Evolutionary conservation across 208 protist genomes (phyloP), one percentile per base, ranked within the genome.

Genomic region (Acanthamoeba quina): DNA sequence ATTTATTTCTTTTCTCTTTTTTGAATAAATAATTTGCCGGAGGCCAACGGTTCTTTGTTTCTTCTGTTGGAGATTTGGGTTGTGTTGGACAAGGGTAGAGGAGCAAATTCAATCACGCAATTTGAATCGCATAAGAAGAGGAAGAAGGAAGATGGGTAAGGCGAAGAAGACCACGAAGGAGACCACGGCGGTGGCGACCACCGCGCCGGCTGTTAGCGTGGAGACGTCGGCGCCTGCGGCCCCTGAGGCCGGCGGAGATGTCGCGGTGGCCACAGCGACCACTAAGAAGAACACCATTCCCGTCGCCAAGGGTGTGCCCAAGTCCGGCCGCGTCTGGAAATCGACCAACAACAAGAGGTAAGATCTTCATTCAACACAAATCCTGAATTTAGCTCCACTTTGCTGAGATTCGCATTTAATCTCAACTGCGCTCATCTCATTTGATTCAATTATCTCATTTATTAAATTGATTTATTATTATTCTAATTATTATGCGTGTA

Each of bases 231-330:
- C 68, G 5, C 68, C 68, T 13, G 17, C 68, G 9, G 11, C 9
- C 24, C 2, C 68, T 1, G 60, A 21, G 60, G 10, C 7, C 34
- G 60, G 54, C 54, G 54, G 54, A 58, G 54, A 58, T 58, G 54
- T 13, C 24, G 54, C 66, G 26, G 24, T 19, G 19, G 24, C 24
- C n/a, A 7, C 26, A 7, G 26, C 26, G 24, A 31, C 2, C 10
- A 37, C 34, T 1, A 78, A 78, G 70, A 85, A 85, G 76, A 85
- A 85, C 76, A 85, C 54, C 10, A 85, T 85, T 58, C 76, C 76
- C 19, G 76, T 85, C 37, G 76, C 76, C 44, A 85, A 85, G 76
- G 76, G 76, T 24, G 44, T 85, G 2, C 76, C 76, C 11, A 85
- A 85, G 31, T 85, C 76, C 5, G 76, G 76, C 10, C 37, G 76